Evolutionary conservation across 371 early-diverging fungal species (phyloP).

Genomic region (Paraphysoderma sedebokerense): DNA sequence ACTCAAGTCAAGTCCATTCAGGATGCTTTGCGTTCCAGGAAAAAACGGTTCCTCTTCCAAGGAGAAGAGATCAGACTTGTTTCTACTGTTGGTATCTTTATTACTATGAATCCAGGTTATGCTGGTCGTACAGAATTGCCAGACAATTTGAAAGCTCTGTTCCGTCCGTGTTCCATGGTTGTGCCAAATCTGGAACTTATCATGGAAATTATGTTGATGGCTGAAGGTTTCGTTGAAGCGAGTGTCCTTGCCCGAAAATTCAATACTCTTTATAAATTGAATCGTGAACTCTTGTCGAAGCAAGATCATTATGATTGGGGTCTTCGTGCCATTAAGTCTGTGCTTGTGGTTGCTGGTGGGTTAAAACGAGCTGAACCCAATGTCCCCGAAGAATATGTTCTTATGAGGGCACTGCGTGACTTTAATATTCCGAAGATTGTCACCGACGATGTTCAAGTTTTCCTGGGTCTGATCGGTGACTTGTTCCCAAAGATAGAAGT

Average conservation of each 20-base stretch:
- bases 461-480: slow-evolving; percentile 40
- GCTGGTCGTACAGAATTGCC: slow-evolving; percentile 46
- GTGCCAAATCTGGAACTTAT: slow-evolving; percentile 46
- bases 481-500: slow-evolving; percentile 43
- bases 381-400: slow-evolving; percentile 38
- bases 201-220: slow-evolving; percentile 50
- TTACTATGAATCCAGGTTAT: slow-evolving; percentile 54
- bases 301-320: slow-evolving; percentile 55
- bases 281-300: slow-evolving; percentile 36
- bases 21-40: slow-evolving; percentile 35
- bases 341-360: slow-evolving; percentile 40
- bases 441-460: slow-evolving; percentile 36
- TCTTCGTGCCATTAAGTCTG: slow-evolving; percentile 43
- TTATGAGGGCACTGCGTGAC: slow-evolving; percentile 46
- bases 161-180: slow-evolving; percentile 44
- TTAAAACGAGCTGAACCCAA: slow-evolving; percentile 37
- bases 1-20: slow-evolving; percentile 46
- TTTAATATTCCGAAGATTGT: slow-evolving; percentile 49
- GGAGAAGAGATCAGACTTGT: slow-evolving; percentile 37
- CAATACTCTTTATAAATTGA: slow-evolving; percentile 40
- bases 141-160: slow-evolving; percentile 42
- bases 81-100: slow-evolving; percentile 32
- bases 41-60: slow-evolving; percentile 42
- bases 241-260: slow-evolving; percentile 36
- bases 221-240: slow-evolving; percentile 45